A percentile compares a stretch with the other conserved stretches of the same genome.
Evolutionary conservation across 1,139 yeast species (phyloP).

Genomic region (Protomyces lactucae-debilis): DNA sequence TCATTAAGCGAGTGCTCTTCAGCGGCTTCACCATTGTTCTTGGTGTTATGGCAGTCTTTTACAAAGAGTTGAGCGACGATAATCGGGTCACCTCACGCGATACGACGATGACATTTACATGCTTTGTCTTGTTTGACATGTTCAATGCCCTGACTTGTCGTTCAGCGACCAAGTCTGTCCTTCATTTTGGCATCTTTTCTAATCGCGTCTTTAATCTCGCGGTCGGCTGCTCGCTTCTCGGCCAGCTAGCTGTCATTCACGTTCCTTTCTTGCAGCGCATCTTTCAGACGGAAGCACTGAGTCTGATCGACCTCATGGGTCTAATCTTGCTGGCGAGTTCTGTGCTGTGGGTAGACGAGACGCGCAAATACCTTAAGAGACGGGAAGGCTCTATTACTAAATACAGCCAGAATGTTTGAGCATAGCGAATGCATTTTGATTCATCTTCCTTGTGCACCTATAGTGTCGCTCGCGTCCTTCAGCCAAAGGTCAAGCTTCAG

Average conservation of each 20-base stretch:
- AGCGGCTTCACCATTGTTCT: constrained; percentile 63
- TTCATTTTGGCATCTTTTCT: constrained; percentile 65
- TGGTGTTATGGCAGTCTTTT: constrained; percentile 82
- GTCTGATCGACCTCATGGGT: constrained; percentile 60
- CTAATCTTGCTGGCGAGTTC: constrained; percentile 63
- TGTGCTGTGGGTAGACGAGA: constrained; percentile 81
- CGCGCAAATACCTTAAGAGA: constrained; percentile 49
- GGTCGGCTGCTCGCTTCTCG: constrained; percentile 78
- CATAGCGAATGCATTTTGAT: neutral
- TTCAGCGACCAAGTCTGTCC: constrained; percentile 73
- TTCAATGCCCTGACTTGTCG: constrained; percentile 92
- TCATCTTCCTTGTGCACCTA: too few relatives aligned
- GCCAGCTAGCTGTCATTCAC: constrained; percentile 91
- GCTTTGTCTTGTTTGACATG: constrained; percentile 92
- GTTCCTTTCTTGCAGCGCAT: constrained; percentile 84
- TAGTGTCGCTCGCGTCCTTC: too few relatives aligned
- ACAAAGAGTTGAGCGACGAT: constrained; percentile 76
- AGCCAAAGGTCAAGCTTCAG: too few relatives aligned
- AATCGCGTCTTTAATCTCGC: constrained; percentile 92
- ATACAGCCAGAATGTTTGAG: neutral
- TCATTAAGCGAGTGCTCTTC: constrained; percentile 67
- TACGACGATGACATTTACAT: constrained; percentile 95
- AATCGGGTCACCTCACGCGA: constrained; percentile 77
- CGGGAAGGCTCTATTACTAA: neutral
- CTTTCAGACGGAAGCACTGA: constrained; percentile 89